Evolutionary conservation across 78 protist species (phyloP), one percentile per base, ranked within the genome.

Genomic region (Fonticula alba): DNA sequence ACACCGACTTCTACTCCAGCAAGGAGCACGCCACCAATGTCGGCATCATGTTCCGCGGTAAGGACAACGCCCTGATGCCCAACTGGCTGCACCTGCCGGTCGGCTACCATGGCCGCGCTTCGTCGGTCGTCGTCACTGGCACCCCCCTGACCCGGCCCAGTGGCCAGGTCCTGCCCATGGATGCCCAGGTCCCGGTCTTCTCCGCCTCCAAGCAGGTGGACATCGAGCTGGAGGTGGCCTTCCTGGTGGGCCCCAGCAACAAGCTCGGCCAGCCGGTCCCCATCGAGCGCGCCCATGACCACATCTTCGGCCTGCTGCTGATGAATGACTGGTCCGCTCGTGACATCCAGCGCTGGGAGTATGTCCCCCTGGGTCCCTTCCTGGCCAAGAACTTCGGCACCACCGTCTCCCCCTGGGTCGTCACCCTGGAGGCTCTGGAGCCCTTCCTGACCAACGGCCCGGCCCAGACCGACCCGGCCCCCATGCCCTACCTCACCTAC

Each of bases 281-380:
- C 57, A 53, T 76, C 36, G 73, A 14, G 0, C n/a, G 68, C 24
- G 97, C 89, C n/a, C 68, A 79, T 22, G 73, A 74, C 1, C 88
- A 82, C 70, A 78, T 91, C 73, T 91, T 91, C 49, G 97, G 97
- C 33, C 38, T 79, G 53, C 80, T 73, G 0, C 61, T 91, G 29
- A 40, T 84, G 66, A 91, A 91, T 67, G 97, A 91, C 67, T 91
- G 97, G 97, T 57, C 74, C 31, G 71, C 94, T 7, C 71, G 94
- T 14, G 94, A 83, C 65, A 66, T 83, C 31, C 96, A 91, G 59
- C 73, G 76, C 71, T 87, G 88, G 89, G 85, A 80, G 65, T 87
- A 91, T 56, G 88, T 80, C 3, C 97, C 97, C 5, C 83, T 91
- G 17, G 97, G 97, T 15, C 97, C 97, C 38, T 87, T 91, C 73